A percentile compares a stretch with the other conserved stretches of the same genome.
phyloP scores from a whole-genome alignment of 2,329 filamentous ascomycete genomes.

The Botrytis squamosa region DNA sequence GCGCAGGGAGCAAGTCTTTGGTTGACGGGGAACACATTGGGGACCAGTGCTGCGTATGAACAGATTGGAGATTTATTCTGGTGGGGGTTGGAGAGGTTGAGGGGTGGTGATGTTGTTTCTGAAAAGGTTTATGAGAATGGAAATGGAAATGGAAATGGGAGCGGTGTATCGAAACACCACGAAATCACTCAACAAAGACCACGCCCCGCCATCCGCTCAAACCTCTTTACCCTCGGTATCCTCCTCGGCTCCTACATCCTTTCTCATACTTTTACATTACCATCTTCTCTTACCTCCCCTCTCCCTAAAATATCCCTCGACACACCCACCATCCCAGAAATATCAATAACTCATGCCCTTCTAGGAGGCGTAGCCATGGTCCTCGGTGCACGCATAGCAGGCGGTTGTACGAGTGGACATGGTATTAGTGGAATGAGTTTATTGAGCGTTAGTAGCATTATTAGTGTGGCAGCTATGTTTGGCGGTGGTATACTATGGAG shows the following conservation, averaged over 20 bases:
- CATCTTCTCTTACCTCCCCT: conserved; percentile 19
- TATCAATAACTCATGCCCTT: conserved; percentile 27
- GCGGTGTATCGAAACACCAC: background rate
- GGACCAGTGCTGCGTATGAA: conserved; percentile 61
- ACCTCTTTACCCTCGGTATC: conserved; percentile 51
- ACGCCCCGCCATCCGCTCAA: conserved; percentile 9
- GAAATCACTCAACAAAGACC: background rate
- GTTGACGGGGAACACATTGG: conserved; percentile 53
- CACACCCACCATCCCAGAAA: background rate
- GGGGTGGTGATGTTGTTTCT: background rate
- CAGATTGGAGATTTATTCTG: conserved; percentile 57
- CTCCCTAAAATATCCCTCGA: background rate
- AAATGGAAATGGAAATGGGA: background rate
- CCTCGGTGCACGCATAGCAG: conserved; percentile 60
- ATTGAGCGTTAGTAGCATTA: conserved; percentile 59
- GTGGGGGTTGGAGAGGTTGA: conserved; percentile 27
- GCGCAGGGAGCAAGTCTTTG: conserved; percentile 58
- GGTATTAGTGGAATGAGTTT: conserved; percentile 67
- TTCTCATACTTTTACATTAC: conserved; percentile 20
- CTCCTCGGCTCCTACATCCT: conserved; percentile 46
- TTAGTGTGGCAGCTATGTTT: conserved; percentile 61
- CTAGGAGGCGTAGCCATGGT: conserved; percentile 57
- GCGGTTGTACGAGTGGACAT: conserved; percentile 68
- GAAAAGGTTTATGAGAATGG: background rate
- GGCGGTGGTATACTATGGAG: conserved; percentile 46